Evolutionary conservation across 257 asterid species (phyloP), one percentile per base, ranked within the genome.

Genomic region (Scutellaria barbata): DNA sequence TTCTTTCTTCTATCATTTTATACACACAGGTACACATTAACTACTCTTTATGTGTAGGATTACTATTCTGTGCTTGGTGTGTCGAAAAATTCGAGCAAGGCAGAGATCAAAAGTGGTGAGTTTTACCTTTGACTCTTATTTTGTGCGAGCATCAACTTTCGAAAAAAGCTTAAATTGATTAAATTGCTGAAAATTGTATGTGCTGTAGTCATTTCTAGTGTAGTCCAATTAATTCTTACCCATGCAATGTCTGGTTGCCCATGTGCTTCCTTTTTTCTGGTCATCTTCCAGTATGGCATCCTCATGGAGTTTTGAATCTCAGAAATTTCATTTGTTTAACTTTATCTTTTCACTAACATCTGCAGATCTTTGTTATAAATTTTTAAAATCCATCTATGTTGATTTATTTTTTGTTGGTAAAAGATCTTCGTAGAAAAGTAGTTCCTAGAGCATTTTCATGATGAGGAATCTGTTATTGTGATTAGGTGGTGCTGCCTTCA

Each of bases 101-200:
- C 99, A 13, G 99, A 95, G 41, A 88, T 95, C 76, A 95, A 95
- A 84, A 95, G 88, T 73, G 95, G 99, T 92, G 70, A 78, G 92
- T 85, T 33, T 57, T 40, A 14, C 68, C 59, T 48, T 62, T 64
- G 50, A 47, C 66, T 57, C 64, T 66, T 35, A 14, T 42, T 40
- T 43, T 55, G 54, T 14, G 35, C 47, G 17, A 66, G 48, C 68
- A 35, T 54, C 16, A 25, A 10, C 41, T 52, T 51, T 37, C 12
- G 45, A 52, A 12, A 18, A 47, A 63, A 53, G 46, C 47, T 17
- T 39, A 39, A 59, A 51, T 72, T 72, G 56, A 57, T 55, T 42
- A 53, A 70, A 5, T 65, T 48, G 58, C 63, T 33, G 59, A 42
- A 43, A 63, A 39, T 20, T 22, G 39, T 5, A 53, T 18, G 58